Percentiles rank a stretch among this genome's conserved stretches.
phyloP scores from a whole-genome alignment of 345 rosid species.

The Luvunga scandens region DNA sequence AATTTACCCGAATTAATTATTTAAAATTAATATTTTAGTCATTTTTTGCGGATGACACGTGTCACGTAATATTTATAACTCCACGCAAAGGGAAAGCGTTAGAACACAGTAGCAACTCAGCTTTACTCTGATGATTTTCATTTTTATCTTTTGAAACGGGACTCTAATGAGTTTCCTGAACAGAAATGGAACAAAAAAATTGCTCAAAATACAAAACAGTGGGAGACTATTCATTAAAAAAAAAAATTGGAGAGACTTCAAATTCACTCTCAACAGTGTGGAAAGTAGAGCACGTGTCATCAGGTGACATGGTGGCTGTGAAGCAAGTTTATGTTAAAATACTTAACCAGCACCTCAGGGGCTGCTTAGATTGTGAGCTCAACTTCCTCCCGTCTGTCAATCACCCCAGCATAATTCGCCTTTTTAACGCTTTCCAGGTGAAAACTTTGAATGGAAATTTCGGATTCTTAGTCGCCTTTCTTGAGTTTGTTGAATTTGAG shows the following conservation, averaged over 20 bases:
- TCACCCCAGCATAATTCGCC: slow-evolving; percentile 67
- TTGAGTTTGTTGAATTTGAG: too few species aligned
- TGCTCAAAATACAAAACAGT: not conserved
- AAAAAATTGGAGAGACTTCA: slow-evolving; percentile 53
- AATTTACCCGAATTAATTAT: too few species aligned
- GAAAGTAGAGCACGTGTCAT: slow-evolving; percentile 40
- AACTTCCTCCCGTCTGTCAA: slow-evolving; percentile 51
- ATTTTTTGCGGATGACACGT: too few species aligned
- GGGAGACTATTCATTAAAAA: slow-evolving; percentile 39
- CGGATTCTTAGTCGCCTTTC: not conserved
- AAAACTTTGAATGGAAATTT: not conserved
- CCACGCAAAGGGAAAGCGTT: too few species aligned
- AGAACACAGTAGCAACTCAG: too few species aligned
- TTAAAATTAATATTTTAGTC: too few species aligned
- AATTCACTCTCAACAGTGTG: slow-evolving; percentile 38
- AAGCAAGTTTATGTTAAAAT: slow-evolving; percentile 56
- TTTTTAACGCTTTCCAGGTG: slow-evolving; percentile 43
- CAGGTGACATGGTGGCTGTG: slow-evolving; percentile 52
- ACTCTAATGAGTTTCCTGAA: not conserved
- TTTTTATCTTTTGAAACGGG: too few species aligned
- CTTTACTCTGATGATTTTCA: too few species aligned
- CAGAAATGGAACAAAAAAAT: slow-evolving; percentile 16
- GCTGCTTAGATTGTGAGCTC: slow-evolving; percentile 50
- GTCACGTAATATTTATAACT: too few species aligned
- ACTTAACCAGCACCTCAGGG: slow-evolving; percentile 44